These are phyloP conservation scores for Lactuca sativa DNA, from an alignment of 129 eudicot genomes.

Conservation along the genomic window DNA sequence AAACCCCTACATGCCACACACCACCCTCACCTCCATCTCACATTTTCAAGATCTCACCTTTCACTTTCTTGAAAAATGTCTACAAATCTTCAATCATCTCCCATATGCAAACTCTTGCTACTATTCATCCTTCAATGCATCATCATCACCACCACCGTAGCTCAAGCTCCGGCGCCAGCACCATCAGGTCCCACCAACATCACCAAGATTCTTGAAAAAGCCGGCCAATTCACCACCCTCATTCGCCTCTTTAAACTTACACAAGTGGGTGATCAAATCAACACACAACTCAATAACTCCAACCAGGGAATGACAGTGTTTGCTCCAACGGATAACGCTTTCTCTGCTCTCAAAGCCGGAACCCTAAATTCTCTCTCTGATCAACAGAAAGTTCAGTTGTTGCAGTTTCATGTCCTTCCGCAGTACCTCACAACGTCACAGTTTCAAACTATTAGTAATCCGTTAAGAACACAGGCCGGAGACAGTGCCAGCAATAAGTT, in stretches of 20 bases:
- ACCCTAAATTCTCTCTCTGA: conserved; percentile 68
- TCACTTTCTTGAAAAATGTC: conserved; percentile 30
- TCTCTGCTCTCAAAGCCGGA: conserved; percentile 63
- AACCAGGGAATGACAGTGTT: conserved; percentile 70
- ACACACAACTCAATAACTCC: conserved; percentile 82
- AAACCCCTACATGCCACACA: conserved; percentile 16
- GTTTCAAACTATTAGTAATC: conserved; percentile 83
- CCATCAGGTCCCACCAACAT: conserved; percentile 85
- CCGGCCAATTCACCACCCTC: conserved; percentile 71
- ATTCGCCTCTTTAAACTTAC: conserved; percentile 54
- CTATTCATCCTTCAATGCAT: conserved; percentile 35
- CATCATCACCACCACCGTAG: conserved; percentile 30
- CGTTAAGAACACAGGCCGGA: conserved; percentile 87
- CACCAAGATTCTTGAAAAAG: conserved; percentile 72
- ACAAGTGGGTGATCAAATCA: conserved; percentile 58
- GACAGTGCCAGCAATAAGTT: conserved; percentile 42
- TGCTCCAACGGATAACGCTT: conserved; percentile 87
- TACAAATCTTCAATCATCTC: conserved; percentile 9
- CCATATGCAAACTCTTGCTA: conserved; percentile 20
- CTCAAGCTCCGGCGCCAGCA: conserved; percentile 54
- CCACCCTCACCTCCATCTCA: conserved; percentile 16
- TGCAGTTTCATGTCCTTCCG: conserved; percentile 73
- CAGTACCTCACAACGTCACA: conserved; percentile 47
- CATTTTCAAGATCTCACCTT: conserved; percentile 28
- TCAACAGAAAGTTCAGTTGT: conserved; percentile 63